Base-by-base conservation (phyloP, 257 asterid genomes). In the Plantago elongata region DNA sequence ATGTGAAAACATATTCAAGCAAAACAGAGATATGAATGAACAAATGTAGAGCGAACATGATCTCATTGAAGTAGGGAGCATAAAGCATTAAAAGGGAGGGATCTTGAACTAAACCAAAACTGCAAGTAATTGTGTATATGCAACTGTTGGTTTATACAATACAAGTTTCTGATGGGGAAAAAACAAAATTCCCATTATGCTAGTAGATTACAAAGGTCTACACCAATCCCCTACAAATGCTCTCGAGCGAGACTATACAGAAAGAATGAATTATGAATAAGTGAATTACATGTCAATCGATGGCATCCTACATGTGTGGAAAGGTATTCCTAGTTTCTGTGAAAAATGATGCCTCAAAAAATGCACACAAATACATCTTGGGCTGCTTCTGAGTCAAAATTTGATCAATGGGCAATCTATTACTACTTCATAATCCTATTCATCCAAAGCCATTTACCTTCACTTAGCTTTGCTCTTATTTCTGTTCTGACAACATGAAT, bases 371-470 rank as follows among this genome's bases (percentile, higher is more conserved):
- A 54, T 43, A 34, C 54, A 54, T 54, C 72, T 63, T 34, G 40
- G 64, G 46, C 47, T n/a, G 29, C 9, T 64, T 42, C 69, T 49
- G 45, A 38, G n/a, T 44, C 49, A 59, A 48, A 51, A 52, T 40
- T 43, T 55, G 22, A 49, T 57, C 45, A 29, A 16, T 56, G 15
- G 54, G 22, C 38, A 65, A 22, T 40, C 75, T 63, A 42, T 27
- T 3, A 48, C 77, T 68, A 74, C 57, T 42, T 45, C 0, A 42
- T 38, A 45, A 81, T 12, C 37, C 60, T 16, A 59, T 77, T 68
- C 60, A 75, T 63, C 89, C 84, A 75, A 27, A 78, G 88, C 99
- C 96, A 89, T 76, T 72, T 87, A 11, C 97, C 97, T 69, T 83
- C 83, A 46, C 73, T 75, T 62, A 79, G 30, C 81, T 87, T 87